Percentiles rank a stretch among this genome's conserved stretches.
Evolutionary conservation across 192 early-diverging fungal genomes (phyloP).

Genomic region (Coemansia sp.): DNA sequence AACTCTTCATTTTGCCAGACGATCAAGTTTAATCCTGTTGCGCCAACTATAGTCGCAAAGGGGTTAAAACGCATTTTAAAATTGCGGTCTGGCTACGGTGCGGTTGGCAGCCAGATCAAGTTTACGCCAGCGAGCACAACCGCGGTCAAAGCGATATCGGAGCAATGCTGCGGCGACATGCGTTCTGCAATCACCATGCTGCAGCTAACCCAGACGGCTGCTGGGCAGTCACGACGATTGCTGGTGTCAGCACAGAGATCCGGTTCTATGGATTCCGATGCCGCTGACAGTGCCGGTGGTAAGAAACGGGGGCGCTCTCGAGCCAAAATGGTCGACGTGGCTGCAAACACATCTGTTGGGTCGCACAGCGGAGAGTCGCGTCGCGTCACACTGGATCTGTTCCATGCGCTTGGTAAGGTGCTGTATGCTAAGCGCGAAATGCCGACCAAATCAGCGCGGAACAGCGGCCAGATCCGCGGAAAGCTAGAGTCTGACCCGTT

Average conservation of each 20-base stretch:
- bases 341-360: neutral
- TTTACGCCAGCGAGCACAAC: slow-evolving; percentile 2
- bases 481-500: slow-evolving; percentile 39
- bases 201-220: slow-evolving; percentile 33
- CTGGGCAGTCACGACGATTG: neutral
- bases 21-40: slow-evolving; percentile 63
- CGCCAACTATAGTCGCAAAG: slow-evolving; percentile 64
- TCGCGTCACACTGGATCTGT: slow-evolving; percentile 54
- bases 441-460: neutral
- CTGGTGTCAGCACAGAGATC: neutral
- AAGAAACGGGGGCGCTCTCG: neutral
- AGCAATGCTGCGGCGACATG: slow-evolving; percentile 61
- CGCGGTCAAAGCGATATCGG: slow-evolving; percentile 46
- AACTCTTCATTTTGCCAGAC: slow-evolving; percentile 33
- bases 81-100: slow-evolving; percentile 10
- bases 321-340: neutral
- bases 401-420: slow-evolving; percentile 67
- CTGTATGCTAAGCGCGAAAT: slow-evolving; percentile 59
- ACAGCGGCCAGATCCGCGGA: slow-evolving; percentile 15
- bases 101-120: slow-evolving; percentile 3
- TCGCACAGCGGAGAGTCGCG: slow-evolving; percentile 14
- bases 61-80: slow-evolving; percentile 56
- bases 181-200: slow-evolving; percentile 62
- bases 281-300: neutral
- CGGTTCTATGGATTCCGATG: neutral